A percentile compares a stretch with the other conserved stretches of the same genome.
phyloP scores from a whole-genome alignment of 2,329 filamentous ascomycete species.

The Coleophoma cylindrospora region DNA sequence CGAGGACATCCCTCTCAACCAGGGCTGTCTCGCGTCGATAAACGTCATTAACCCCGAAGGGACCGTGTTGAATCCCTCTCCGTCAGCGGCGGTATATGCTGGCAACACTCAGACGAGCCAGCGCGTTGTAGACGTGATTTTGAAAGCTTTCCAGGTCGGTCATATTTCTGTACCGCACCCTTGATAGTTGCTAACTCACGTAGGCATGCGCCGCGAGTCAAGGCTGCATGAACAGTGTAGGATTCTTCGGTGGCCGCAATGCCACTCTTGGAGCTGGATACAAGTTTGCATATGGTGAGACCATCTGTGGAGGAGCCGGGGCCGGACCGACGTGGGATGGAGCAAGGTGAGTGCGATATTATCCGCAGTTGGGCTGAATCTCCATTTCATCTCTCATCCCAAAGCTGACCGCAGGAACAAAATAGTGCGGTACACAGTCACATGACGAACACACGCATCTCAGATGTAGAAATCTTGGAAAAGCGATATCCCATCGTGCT shows the following conservation, averaged over 20 bases:
- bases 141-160: conserved; percentile 66
- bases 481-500: conserved; percentile 68
- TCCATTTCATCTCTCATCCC: not conserved
- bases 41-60: conserved; percentile 63
- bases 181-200: too few species aligned
- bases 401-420: not conserved
- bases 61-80: conserved; percentile 66
- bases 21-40: conserved; percentile 73
- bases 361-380: not conserved
- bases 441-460: conserved; percentile 84
- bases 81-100: conserved; percentile 68
- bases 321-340: conserved; percentile 69
- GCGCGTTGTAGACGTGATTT: conserved; percentile 71
- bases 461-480: conserved; percentile 73
- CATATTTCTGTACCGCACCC: too few species aligned
- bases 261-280: conserved; percentile 41
- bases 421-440: conserved; percentile 69
- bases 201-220: conserved; percentile 62
- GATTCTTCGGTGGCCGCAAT: conserved; percentile 72
- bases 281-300: conserved; percentile 79
- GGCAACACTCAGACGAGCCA: conserved; percentile 12
- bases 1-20: conserved; percentile 78
- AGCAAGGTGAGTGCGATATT: not conserved
- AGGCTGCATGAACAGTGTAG: conserved; percentile 77
- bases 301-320: conserved; percentile 69